Base-by-base conservation (phyloP, 495 filamentous ascomycete species). In the Xylaria scruposa region DNA sequence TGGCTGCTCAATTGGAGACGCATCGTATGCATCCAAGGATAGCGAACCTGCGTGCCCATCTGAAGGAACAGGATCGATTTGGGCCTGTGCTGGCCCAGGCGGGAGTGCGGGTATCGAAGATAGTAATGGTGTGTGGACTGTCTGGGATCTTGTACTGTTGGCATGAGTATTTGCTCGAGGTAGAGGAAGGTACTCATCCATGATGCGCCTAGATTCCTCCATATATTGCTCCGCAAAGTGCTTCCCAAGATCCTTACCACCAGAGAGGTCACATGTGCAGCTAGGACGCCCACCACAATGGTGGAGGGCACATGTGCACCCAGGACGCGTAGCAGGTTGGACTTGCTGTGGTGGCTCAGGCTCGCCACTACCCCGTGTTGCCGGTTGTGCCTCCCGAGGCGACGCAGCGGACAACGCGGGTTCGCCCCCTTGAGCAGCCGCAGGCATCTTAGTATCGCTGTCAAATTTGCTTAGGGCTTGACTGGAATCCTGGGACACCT, bases 1-100 rank as follows among this genome's bases (percentile, higher is more conserved):
- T 15, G 79, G 77, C 42, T 73, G 76, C 60, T 77, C 76, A 42
- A 75, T 68, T 8, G 68, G 72, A 17, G 71, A 42, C 21, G 49
- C 21, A 60, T 15, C 24, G 47, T 63, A 78, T 7, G 70, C 44
- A 36, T 38, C 13, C 17, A 58, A 47, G 21, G 70, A 21, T 17
- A 19, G n/a, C 1, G 61, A 31, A 40, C 60, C 38, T 17, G 59
- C 38, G 15, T 26, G 62, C 4, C 13, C 38, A 56, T 46, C 51
- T 42, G 53, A 17, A 33, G 62, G 29, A 17, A 47, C 13, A n/a
- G 49, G 19, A 12, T 60, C 19, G 6, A 15, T 49, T 19, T 60
- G 71, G 26, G 36, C 38, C 42, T 59, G 70, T 26, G 10, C 19
- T 40, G 65, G 33, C 19, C 44, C 46, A 13, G 73, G 29, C 29